Evolutionary conservation across 306 rosid species (phyloP).

Genomic region (Vigna reflexopilosa): DNA sequence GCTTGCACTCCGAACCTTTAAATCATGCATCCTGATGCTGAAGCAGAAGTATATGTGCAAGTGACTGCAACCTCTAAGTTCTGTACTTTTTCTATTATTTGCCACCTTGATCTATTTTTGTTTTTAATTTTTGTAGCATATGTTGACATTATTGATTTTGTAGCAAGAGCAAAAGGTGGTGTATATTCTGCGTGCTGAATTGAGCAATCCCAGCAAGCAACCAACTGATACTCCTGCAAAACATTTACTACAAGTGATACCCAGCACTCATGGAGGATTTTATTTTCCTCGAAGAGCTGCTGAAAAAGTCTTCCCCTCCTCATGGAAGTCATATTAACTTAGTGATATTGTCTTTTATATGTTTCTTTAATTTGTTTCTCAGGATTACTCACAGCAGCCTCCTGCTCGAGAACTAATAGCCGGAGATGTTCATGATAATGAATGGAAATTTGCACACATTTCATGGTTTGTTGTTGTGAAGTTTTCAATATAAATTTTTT

Average conservation of each 20-base stretch:
- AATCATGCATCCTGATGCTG: constrained; percentile 54
- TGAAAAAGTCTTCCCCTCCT: constrained; percentile 84
- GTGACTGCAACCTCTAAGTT: constrained; percentile 81
- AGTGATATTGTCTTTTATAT: constrained; percentile 48
- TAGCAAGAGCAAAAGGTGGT: constrained; percentile 79
- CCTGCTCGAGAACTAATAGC: constrained; percentile 79
- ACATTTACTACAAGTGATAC: constrained; percentile 33
- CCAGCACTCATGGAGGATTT: constrained; percentile 83
- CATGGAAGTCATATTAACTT: constrained; percentile 55
- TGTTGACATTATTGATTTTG: constrained; percentile 44
- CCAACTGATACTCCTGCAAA: constrained; percentile 69
- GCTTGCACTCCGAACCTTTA: constrained; percentile 27
- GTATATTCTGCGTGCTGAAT: constrained; percentile 68
- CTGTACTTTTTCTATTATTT: constrained; percentile 46
- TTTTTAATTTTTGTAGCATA: constrained; percentile 13
- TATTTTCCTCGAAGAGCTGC: constrained; percentile 86
- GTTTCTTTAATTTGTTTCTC: constrained; percentile 34
- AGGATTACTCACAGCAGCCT: constrained; percentile 80
- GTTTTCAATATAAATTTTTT: not conserved
- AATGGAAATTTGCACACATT: constrained; percentile 76
- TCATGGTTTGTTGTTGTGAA: constrained; percentile 51
- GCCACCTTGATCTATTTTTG: not conserved
- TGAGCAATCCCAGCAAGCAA: constrained; percentile 72
- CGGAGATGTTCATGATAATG: constrained; percentile 77
- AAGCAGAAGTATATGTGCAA: constrained; percentile 79